Evolutionary conservation across 495 filamentous ascomycete species (phyloP), one percentile per base, ranked within the genome.

Genomic region (Geoglossum glabrum): DNA sequence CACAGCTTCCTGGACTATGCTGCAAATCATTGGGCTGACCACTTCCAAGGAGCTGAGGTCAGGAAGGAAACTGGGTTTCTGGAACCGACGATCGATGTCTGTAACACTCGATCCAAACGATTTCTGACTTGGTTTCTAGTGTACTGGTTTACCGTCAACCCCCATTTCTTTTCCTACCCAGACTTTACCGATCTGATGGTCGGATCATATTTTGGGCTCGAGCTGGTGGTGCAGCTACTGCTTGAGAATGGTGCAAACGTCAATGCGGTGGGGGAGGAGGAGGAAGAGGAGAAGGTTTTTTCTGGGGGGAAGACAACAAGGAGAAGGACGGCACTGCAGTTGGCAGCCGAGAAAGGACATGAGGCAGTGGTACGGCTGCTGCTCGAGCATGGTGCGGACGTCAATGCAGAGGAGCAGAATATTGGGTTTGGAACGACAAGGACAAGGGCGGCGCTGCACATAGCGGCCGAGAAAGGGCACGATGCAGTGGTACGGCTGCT

Each of bases 1-100:
- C 33, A 56, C 25, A 25, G 17, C 30, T 60, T 43, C 50, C 25
- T 60, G 28, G 52, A 56, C 1, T 60, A 60, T 56, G 50, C 58
- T n/a, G 58, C 58, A 4, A 28, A 17, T 38, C 56, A 47, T 25
- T 60, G 58, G 58, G 58, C 28, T 56, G 4, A 19, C 36, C 58
- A 60, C 36, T 56, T 43, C 51, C 31, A 30, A 54, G 36, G 50
- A 46, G 28, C 21, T 5, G 28, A 43, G 15, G 34, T 23, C n/a
- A 30, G 13, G 36, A 36, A 33, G 27, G 28, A 30, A 9, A 27
- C 47, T 3, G 36, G 8, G 33, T 33, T 58, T 19, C 30, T 60
- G 51, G 36, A 45, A 45, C 56, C 31, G 4, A 11, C 31, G 36
- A 7, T 40, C 13, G 36, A 40, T 40, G 13, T 40, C 17, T 40